phyloP scores from a whole-genome alignment of 139 green algal species.

The Asterochloris sp. region DNA sequence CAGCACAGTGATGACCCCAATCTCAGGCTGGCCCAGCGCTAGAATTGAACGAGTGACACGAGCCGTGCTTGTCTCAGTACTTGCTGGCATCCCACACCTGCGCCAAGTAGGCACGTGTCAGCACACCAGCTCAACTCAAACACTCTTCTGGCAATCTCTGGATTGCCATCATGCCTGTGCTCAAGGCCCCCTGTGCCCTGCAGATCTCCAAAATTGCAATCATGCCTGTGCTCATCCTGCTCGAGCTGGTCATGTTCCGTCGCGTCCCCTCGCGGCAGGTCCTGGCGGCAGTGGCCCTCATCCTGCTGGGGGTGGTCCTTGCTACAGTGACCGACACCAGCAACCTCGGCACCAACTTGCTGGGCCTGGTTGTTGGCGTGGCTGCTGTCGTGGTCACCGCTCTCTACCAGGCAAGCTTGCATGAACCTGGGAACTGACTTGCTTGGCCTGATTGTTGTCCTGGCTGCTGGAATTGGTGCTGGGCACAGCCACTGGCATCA shows the following conservation, averaged over 20 bases:
- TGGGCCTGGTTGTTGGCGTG: conserved; percentile 60
- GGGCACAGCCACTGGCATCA: conserved; percentile 70
- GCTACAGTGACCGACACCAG: conserved; percentile 72
- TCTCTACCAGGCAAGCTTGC: conserved; percentile 59
- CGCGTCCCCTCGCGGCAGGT: conserved; percentile 43
- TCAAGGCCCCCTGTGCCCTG: background rate
- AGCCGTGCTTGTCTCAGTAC: background rate
- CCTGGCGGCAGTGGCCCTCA: conserved; percentile 53
- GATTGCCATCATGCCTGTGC: background rate
- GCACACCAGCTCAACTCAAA: background rate
- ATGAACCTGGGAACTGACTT: background rate
- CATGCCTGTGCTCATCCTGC: conserved; percentile 63
- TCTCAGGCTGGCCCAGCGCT: no score
- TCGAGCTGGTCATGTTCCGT: conserved; percentile 67
- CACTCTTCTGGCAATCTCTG: background rate
- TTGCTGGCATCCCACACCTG: no score
- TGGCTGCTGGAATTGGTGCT: conserved; percentile 67
- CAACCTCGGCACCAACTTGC: conserved; percentile 40
- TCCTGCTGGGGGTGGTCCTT: conserved; percentile 74
- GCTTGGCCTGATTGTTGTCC: no score
- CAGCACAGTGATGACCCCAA: no score
- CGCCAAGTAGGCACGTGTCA: no score
- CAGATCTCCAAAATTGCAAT: conserved; percentile 84
- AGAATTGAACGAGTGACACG: background rate
- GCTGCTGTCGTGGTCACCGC: conserved; percentile 68